Conservation (phyloP, 2,329 filamentous ascomycete genomes). For the Onygenales sp. region DNA sequence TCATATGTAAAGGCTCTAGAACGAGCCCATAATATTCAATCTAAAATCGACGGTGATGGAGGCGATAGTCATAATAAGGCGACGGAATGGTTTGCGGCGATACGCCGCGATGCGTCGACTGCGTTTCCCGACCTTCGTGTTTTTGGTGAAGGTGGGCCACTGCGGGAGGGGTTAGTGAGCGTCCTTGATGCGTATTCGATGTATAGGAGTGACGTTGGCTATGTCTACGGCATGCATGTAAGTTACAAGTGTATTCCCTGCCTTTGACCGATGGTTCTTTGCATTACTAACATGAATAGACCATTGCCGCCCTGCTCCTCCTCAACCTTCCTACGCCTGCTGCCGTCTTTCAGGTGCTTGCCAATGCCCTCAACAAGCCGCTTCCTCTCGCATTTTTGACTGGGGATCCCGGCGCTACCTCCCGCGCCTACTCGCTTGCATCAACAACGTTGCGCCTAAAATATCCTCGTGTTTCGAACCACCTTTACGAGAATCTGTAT, state of each 20-base stretch:
- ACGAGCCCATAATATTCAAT: conserved; percentile 42
- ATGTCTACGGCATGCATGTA: conserved; percentile 49
- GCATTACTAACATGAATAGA: conserved; percentile 17
- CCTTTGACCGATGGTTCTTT: neutral
- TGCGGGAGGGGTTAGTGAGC: conserved; percentile 47
- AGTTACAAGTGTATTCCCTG: conserved; percentile 13
- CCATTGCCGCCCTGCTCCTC: conserved; percentile 49
- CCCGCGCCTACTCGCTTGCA: conserved; percentile 47
- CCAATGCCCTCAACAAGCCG: conserved; percentile 53
- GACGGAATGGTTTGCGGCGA: conserved; percentile 44
- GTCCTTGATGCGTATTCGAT: conserved; percentile 54
- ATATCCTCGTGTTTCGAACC: conserved; percentile 44
- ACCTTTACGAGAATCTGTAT: conserved; percentile 36
- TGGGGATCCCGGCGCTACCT: conserved; percentile 46
- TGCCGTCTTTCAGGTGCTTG: conserved; percentile 49
- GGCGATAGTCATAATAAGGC: conserved; percentile 34
- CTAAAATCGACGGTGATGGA: conserved; percentile 32
- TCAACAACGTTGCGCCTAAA: conserved; percentile 50
- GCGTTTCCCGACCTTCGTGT: conserved; percentile 51
- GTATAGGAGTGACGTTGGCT: conserved; percentile 55
- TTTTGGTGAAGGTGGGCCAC: conserved; percentile 45
- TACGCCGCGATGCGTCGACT: conserved; percentile 43
- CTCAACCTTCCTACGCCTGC: conserved; percentile 45
- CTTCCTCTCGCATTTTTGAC: conserved; percentile 53
- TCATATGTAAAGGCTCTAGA: conserved; percentile 50